Evolutionary conservation across 768 basidiomycete genomes (phyloP), one percentile per base, ranked within the genome.

Genomic region (Boletus rubropictus): DNA sequence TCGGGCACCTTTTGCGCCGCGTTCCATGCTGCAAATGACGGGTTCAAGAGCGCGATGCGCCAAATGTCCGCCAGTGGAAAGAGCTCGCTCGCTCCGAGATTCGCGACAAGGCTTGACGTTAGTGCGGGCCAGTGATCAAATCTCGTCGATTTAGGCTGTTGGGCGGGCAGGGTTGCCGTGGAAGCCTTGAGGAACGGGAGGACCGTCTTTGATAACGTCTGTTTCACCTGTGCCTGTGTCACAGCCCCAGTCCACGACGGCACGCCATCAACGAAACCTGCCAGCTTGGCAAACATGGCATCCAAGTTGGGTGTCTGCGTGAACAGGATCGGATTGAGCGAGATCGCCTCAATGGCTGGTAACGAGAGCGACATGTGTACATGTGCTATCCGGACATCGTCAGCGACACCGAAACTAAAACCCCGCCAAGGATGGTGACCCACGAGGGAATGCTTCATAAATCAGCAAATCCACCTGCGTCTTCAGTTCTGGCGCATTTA

Each of bases 61-160:
- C 89, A 88, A 53, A 93, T 72, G 59, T 95, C 92, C 10, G 82
- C 76, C 5, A 93, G 61, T 0, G 92, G 91, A 70, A 94, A 95
- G 25, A 90, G 71, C 32, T 78, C 69, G 8, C 74, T 71, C 0
- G 72, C 45, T 0, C 78, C 72, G 1, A 93, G 76, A 3, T 67
- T 68, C 9, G 62, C 48, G 0, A 62, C 59, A 2, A 90, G 64
- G 1, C 64, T 57, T 5, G 53, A 57, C 4, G 80, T 81, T 3
- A 71, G 69, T 11, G 71, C 66, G 1, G 73, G 61, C 80, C 80
- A 87, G 3, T 66, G 57, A 8, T 61, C 60, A n/a, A 81, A 67
- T 4, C 75, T 55, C 1, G 65, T 58, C 0, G 73, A 53, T 15
- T 12, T 70, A 62, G 2, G 71, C 71, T 43, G 53, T 15, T 48